Evolutionary conservation across 257 asterid genomes (phyloP), one percentile per base, ranked within the genome.

Genomic region (Penstemon eatonii): DNA sequence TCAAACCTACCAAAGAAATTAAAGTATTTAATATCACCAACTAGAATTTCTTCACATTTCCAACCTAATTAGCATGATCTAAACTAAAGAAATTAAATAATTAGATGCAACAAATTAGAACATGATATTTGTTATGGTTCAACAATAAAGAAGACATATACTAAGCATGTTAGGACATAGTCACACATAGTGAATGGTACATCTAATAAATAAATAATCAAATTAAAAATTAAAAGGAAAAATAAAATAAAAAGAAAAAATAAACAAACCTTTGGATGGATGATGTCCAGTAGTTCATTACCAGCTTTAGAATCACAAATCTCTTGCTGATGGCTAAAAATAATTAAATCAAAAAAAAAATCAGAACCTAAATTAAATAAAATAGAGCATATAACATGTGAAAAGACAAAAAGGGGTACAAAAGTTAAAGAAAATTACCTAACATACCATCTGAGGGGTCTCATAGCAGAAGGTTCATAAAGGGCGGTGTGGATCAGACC

Each of bases 261-360:
- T 3, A 11, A 15, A 65, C 66, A 7, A 38, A 87, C 97, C 96
- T 92, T 87, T 6, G 96, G 75, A 15, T 87, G 91, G 69, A 92
- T 86, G 76, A 89, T 83, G 75, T 89, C 96, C 79, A 92, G 76
- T 13, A 92, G 76, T 25, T 92, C 98, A 78, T 86, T 84, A 61
- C 93, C 98, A 72, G 98, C 95, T 75, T 82, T 25, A 25, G 33
- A 25, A 25, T 25, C 97, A 80, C 74, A 79, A 42, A 82, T 78
- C 68, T 92, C 98, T 71, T 81, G 95, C 63, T 86, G 98, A 75
- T 90, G 83, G 78, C 96, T 91, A 25, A 1, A 25, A 80, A 8
- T 25, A 49, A 7, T 42, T 19, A 56, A 39, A 33, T 25, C 5
- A 59, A 4, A 1, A 12, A 25, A 25, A 25, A 25, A 25, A 25